Conservation (phyloP, 495 filamentous ascomycete genomes). For the Aspergillus sclerotiicarbonarius region DNA sequence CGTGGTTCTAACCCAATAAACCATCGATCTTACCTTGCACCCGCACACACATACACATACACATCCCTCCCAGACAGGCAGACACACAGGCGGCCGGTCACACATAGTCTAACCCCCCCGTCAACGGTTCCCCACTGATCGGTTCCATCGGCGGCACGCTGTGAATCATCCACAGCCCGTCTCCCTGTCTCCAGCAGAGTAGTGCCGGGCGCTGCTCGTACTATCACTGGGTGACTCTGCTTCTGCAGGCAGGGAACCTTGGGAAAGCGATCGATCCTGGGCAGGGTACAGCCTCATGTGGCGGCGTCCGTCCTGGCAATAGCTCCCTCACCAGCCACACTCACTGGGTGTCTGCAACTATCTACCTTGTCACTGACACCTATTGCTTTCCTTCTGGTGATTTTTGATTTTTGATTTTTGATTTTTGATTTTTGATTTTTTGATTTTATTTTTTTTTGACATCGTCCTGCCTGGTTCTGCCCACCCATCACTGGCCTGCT, state of each 20-base stretch:
- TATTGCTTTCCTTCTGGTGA: too few relatives aligned
- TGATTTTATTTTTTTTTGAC: slow-evolving; percentile 5
- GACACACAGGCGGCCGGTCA: slow-evolving; percentile 16
- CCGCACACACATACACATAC: slow-evolving; percentile 21
- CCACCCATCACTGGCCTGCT: slow-evolving; percentile 7
- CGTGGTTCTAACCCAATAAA: slow-evolving; percentile 20
- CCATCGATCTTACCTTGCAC: slow-evolving; percentile 14
- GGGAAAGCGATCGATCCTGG: slow-evolving; percentile 10
- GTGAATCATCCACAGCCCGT: slow-evolving; percentile 22
- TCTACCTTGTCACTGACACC: background rate
- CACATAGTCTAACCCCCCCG: slow-evolving; percentile 17
- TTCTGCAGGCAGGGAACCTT: slow-evolving; percentile 23
- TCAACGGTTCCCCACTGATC: slow-evolving; percentile 27
- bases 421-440: slow-evolving; percentile 1
- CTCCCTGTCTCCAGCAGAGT: slow-evolving; percentile 1
- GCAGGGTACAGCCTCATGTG: slow-evolving; percentile 23
- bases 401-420: background rate
- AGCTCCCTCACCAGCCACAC: slow-evolving; percentile 15
- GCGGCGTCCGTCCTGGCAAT: slow-evolving; percentile 14
- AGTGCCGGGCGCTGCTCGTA: background rate
- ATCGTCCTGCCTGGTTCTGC: slow-evolving; percentile 3
- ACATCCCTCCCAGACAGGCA: background rate
- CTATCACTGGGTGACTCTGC: slow-evolving; percentile 14
- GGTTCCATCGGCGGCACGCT: slow-evolving; percentile 24
- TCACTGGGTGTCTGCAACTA: background rate